phyloP scores from a whole-genome alignment of 805 yeast genomes.

The Suhomyces faveliae region DNA sequence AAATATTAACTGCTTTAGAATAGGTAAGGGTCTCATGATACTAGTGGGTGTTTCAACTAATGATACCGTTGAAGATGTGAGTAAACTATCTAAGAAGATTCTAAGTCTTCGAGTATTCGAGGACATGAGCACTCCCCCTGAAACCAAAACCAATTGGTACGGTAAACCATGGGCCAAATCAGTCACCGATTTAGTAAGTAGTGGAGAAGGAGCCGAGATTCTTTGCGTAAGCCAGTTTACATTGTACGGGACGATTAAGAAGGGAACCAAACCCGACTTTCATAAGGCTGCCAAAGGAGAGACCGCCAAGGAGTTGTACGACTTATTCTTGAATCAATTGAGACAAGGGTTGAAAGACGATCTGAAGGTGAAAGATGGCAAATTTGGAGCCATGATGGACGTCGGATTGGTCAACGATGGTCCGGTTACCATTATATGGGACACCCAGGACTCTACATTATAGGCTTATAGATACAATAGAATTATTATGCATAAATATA shows the following conservation, averaged over 20 bases:
- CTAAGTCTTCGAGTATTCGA: conserved; percentile 71
- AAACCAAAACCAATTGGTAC: conserved; percentile 43
- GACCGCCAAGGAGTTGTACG: conserved; percentile 50
- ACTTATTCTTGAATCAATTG: conserved; percentile 49
- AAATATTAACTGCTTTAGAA: conserved; percentile 24
- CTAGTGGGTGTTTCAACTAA: conserved; percentile 80
- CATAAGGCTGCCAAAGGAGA: conserved; percentile 87
- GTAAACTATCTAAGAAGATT: conserved; percentile 65
- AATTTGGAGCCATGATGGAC: conserved; percentile 98
- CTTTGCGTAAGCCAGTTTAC: conserved; percentile 93
- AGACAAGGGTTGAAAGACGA: conserved; percentile 54
- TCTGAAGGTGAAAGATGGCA: conserved; percentile 73
- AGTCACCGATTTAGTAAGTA: conserved; percentile 44
- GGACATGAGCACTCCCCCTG: conserved; percentile 46
- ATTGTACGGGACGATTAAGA: conserved; percentile 75
- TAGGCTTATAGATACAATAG: neutral
- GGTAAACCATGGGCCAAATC: conserved; percentile 74
- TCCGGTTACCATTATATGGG: conserved; percentile 84
- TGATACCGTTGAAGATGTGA: conserved; percentile 75
- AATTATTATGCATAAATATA: neutral
- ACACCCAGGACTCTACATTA: conserved; percentile 48
- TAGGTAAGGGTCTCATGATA: conserved; percentile 71
- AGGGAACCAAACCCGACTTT: conserved; percentile 94
- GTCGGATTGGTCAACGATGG: conserved; percentile 88
- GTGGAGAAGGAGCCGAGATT: conserved; percentile 52